Base-by-base conservation (phyloP, 306 rosid genomes). In the Medicago ruthenica region DNA sequence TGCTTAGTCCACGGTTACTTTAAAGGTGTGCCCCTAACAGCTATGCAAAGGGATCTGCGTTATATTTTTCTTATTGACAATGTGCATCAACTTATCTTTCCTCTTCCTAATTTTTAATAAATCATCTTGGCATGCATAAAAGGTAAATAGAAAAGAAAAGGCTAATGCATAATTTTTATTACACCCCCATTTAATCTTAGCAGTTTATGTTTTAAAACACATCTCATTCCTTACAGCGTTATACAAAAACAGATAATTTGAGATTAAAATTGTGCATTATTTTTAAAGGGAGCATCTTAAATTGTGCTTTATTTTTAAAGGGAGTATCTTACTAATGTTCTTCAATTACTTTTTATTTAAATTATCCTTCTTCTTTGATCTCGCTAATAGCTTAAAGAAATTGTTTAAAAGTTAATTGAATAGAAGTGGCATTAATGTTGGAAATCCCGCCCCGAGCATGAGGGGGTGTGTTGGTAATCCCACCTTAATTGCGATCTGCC, bases 41-140 rank as follows among this genome's bases (percentile, higher is more conserved):
- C 31, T 27, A 61, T 39, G 61, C 51, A 57, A 24, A 73, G 65
- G 71, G 80, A 47, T 67, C 67, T 73, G 47, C 24, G 37, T 63
- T 15, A 12, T 37, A 20, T 73, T 34, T 22, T 48, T 68, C 37
- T 6, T 11, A 13, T 61, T 5, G 2, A 27, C 0, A 39, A 2
- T 80, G 24, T 47, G 8, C 51, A 59, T 67, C 37, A 58, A 8
- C 37, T 22, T 70, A 4, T 40, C 37, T 71, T 71, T 21, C 31
- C 51, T 73, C 36, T 51, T 51, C 37, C 73, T 70, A 12, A 7
- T 34, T 16, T 51, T 7, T 16, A 51, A 51, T 51, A 51, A 51
- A 51, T 51, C 21, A 51, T 51, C 22, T 51, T 51, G 4, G 22
- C 10, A 51, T 16, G 18, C 54, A 48, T 48, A 62, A 36, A 57